Evolutionary conservation across 2,329 filamentous ascomycete species (phyloP), one percentile per base, ranked within the genome.

Genomic region (Cladosporium sp.): DNA sequence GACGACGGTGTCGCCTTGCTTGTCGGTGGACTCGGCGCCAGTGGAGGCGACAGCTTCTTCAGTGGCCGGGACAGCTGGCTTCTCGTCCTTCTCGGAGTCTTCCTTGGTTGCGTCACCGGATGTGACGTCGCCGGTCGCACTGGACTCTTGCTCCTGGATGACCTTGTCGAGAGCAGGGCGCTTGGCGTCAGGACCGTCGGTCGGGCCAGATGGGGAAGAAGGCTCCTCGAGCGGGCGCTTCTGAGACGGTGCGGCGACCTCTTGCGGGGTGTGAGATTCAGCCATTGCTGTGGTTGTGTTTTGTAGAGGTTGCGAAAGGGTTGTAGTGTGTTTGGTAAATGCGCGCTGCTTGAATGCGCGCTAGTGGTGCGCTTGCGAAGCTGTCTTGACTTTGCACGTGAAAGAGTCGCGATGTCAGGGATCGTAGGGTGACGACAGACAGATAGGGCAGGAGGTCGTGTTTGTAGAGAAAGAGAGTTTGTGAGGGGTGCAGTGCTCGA

Each of bases 201-300:
- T 89, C 34, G 87, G 86, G 56, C 88, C 88, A 27, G 90, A 95
- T 30, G 93, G 93, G 8, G 93, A 99, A 15, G 93, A 97, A 9
- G 92, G 88, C 68, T 97, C 93, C 78, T 99, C 93, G 58, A 99
- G 83, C 55, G 93, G 93, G 66, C 93, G 90, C 82, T 99, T 99
- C 66, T 88, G 83, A 53, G 84, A 86, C 44, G 82, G 82, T 55
- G 72, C 72, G 53, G 73, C 70, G 43, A 73, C 70, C 48, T 69
- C 63, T 49, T 71, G 73, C 27, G 74, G 71, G 42, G 55, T 50
- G 37, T 49, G 50, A 13, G 50, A 34, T 27, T 65, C 63, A 43
- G 64, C 63, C 64, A 66, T 66, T 43, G 47, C 22, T 38, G 18
- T 38, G 27, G 15, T 19, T 29, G 19, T 50, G 39, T 42, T 42